Base-by-base conservation (phyloP, 805 yeast genomes). In the Candida jianshihensis region DNA sequence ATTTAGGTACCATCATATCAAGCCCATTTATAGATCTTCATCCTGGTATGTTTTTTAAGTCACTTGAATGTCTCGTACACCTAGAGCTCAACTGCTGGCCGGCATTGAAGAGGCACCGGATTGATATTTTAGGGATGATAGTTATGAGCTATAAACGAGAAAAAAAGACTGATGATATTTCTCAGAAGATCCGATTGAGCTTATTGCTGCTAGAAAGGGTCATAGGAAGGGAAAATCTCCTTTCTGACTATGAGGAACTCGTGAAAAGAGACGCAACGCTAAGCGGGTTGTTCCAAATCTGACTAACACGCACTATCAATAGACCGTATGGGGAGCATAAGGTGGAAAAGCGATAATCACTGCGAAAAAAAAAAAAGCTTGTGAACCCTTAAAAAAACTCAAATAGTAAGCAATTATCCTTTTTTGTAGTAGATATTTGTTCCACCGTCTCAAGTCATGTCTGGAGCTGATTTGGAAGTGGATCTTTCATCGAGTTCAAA, bases 31-130 rank as follows among this genome's bases (percentile, higher is more conserved):
- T 51, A 9, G 45, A 44, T 27, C 7, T 40, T 9, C 18, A 38
- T 13, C 41, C 39, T 5, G 27, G 38, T 4, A 22, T 53, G 10
- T 44, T 51, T 19, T 14, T 3, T 10, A 17, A 29, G 5, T 15
- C 39, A 0, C 20, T 53, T 14, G 40, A 40, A n/a, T 36, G 43
- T 19, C 25, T 53, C 6, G 33, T 37, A 1, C n/a, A 41, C 2
- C 20, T 46, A 2, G 46, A 46, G 19, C 9, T 42, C 15, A 48
- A 45, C 19, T 34, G 51, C 15, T 53, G 56, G 56, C 47, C 47
- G 22, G 39, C 54, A 18, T 20, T 53, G 3, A 19, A 29, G 5
- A 25, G 33, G 1, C 49, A 50, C 21, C 39, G 41, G 16, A 45
- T 37, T 22, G 56, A 53, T 34, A 22, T 53, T 3, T 25, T 49